Evolutionary conservation across 2,329 filamentous ascomycete genomes (phyloP).

Genomic region (Colletotrichum limetticola): DNA sequence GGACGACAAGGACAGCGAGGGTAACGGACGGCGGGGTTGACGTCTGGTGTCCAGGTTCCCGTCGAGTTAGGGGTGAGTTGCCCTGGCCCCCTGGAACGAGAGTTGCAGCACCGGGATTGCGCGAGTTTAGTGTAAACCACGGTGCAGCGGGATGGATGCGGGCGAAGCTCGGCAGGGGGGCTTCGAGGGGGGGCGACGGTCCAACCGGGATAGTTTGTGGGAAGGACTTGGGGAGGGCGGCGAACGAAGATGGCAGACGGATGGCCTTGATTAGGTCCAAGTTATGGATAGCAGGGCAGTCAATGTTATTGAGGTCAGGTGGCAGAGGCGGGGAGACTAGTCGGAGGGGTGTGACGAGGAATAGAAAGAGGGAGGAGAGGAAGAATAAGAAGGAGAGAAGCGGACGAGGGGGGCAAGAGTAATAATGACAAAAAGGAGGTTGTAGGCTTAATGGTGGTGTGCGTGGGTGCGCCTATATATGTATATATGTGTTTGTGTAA

Average conservation of each 20-base stretch:
- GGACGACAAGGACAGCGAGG: conserved; percentile 16
- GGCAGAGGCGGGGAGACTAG: not conserved
- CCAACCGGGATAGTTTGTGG: conserved; percentile 10
- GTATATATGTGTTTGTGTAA: not conserved
- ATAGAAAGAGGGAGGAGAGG: not conserved
- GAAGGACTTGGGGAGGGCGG: conserved; percentile 6
- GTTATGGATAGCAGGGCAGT: not conserved
- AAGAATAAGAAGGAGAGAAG: not conserved
- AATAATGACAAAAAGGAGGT: not conserved
- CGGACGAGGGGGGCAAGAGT: not conserved
- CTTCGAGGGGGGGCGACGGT: not conserved
- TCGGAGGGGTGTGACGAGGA: not conserved
- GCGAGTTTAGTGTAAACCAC: conserved; percentile 33
- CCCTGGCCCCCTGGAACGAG: conserved; percentile 29
- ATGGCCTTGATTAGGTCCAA: not conserved
- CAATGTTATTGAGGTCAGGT: not conserved
- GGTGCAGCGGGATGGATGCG: conserved; percentile 28
- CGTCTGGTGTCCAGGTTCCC: conserved; percentile 17
- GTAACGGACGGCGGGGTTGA: conserved; percentile 32
- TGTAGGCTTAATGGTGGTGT: conserved; percentile 1
- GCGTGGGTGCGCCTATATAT: not conserved
- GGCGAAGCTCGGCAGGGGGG: conserved; percentile 31
- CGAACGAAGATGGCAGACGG: not conserved
- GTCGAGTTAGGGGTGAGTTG: conserved; percentile 30
- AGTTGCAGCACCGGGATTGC: conserved; percentile 27